phyloP scores from a whole-genome alignment of 2,329 filamentous ascomycete genomes.

The Ascochyta viciae-villosae region DNA sequence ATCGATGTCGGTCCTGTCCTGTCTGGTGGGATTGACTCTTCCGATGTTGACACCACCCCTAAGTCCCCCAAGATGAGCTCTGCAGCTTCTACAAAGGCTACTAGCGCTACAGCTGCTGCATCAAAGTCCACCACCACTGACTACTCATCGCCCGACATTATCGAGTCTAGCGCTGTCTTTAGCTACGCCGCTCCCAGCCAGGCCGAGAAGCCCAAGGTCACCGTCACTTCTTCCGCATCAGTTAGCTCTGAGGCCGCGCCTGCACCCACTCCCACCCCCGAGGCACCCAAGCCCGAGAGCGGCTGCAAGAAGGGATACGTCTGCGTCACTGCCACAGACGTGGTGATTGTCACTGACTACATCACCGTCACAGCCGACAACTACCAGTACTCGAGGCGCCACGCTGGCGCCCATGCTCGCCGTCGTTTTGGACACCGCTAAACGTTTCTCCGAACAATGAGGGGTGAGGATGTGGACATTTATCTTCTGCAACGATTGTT shows the following conservation, averaged over 20 bases:
- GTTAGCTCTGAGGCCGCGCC: slow-evolving; percentile 26
- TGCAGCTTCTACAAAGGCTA: neutral
- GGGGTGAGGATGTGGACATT: neutral
- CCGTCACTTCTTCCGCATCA: slow-evolving; percentile 23
- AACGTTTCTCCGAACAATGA: neutral
- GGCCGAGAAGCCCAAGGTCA: slow-evolving; percentile 5
- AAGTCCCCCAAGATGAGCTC: slow-evolving; percentile 19
- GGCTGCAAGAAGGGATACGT: slow-evolving; percentile 30
- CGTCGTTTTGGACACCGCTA: slow-evolving; percentile 15
- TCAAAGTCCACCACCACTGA: slow-evolving; percentile 18
- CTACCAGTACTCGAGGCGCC: slow-evolving; percentile 24
- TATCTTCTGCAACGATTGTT: slow-evolving; percentile 11
- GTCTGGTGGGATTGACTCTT: slow-evolving; percentile 8
- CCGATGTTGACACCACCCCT: slow-evolving; percentile 20
- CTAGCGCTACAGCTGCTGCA: neutral
- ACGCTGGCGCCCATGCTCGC: slow-evolving; percentile 8
- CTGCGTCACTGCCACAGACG: slow-evolving; percentile 34
- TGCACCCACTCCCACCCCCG: slow-evolving; percentile 25
- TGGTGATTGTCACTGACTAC: slow-evolving; percentile 36
- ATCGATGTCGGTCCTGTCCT: slow-evolving; percentile 43
- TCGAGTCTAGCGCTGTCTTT: slow-evolving; percentile 7
- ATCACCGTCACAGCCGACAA: slow-evolving; percentile 35
- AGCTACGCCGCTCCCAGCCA: slow-evolving; percentile 5
- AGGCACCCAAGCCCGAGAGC: slow-evolving; percentile 1
- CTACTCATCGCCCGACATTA: slow-evolving; percentile 8